Evolutionary conservation across 2,329 filamentous ascomycete species (phyloP), one percentile per base, ranked within the genome.

Genomic region (Trichoderma atrobrunneum): DNA sequence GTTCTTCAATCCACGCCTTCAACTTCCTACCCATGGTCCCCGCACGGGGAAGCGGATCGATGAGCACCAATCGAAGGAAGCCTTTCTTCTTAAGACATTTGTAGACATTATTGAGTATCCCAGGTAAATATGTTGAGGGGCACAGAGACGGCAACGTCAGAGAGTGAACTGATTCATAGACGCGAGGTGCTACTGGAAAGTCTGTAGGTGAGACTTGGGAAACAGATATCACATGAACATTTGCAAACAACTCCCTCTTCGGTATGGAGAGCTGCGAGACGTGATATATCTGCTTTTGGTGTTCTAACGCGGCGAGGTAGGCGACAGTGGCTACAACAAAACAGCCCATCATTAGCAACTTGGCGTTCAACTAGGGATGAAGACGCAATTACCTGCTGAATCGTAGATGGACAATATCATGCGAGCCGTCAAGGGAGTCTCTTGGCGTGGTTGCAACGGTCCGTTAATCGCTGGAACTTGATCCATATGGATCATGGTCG

Each of bases 11-110:
- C 91, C 91, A 93, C 1, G 82, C 78, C 43, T 86, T 83, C 77
- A 93, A 81, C 1, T 82, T 81, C 0, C 88, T 88, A 0, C 91
- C 91, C 28, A 89, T 82, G 0, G 86, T 89, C 2, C 83, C 80
- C 4, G 86, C 81, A 0, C 86, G 82, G 0, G 91, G 91, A 8
- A 87, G 81, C 0, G 91, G 89, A 72, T 93, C 89, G 74, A 92
- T 87, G 21, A 92, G 80, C 0, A 87, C 86, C 18, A 93, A 79
- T 72, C 90, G 86, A 14, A 92, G 78, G 24, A 83, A 81, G 1
- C 90, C 90, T 0, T 85, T 85, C 0, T 85, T 84, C 4, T 84
- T 81, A 3, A 93, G 84, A 36, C 87, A 85, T 28, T 85, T 85
- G 76, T 88, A 83, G 74, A 91, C 87, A 73, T 87, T 87, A 68